phyloP scores from a whole-genome alignment of 306 rosid species.

The Cicer cuneatum region DNA sequence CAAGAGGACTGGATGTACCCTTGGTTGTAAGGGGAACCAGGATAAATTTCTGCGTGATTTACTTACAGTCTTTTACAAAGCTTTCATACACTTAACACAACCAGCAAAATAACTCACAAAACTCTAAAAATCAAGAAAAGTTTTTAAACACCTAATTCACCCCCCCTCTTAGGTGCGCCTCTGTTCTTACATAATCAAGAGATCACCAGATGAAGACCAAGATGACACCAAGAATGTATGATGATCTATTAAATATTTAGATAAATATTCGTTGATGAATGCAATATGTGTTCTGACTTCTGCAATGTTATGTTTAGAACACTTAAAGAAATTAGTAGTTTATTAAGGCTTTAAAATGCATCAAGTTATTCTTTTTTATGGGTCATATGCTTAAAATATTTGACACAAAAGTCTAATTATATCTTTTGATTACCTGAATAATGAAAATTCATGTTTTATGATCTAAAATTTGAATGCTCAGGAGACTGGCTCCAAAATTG shows the following conservation, averaged over 20 bases:
- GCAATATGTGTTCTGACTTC: conserved; percentile 21
- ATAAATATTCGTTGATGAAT: conserved; percentile 4
- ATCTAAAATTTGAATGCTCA: conserved; percentile 43
- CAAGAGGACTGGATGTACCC: too few relatives aligned
- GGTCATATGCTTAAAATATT: conserved; percentile 11
- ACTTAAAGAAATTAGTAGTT: background rate
- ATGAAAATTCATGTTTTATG: conserved; percentile 37
- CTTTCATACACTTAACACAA: too few relatives aligned
- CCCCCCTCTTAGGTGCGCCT: too few relatives aligned
- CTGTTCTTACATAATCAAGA: too few relatives aligned
- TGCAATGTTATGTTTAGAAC: conserved; percentile 12
- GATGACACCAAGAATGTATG: conserved; percentile 50
- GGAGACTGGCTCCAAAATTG: conserved; percentile 25
- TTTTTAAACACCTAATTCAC: too few relatives aligned
- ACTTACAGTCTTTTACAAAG: too few relatives aligned
- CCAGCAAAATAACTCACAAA: too few relatives aligned
- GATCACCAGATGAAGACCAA: conserved; percentile 45
- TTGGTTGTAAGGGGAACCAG: too few relatives aligned
- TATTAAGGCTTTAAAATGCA: conserved; percentile 24
- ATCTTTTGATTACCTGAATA: conserved; percentile 29
- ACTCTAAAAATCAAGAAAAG: too few relatives aligned
- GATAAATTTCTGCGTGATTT: too few relatives aligned
- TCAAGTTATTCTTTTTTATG: background rate
- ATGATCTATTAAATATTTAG: conserved; percentile 9
- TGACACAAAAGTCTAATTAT: background rate